Base-by-base conservation (phyloP, 305 asterid genomes). In the Fraxinus floribunda region DNA sequence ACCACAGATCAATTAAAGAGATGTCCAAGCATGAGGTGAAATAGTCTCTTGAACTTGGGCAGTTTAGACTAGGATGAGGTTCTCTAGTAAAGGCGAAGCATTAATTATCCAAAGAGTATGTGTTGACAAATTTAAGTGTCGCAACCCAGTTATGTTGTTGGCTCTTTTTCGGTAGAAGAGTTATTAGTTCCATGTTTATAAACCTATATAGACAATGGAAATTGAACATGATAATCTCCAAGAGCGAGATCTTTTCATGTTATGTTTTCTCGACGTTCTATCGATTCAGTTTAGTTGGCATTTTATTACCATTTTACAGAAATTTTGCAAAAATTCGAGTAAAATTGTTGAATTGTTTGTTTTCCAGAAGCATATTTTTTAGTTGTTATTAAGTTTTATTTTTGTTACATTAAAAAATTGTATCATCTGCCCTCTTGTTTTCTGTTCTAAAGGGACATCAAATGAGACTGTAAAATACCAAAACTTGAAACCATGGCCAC, bases 41-140 rank as follows among this genome's bases (percentile, higher is more conserved):
- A 66, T 57, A 79, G 66, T 78, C 60, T 30, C 77, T 78, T 80
- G 77, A 30, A 77, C 82, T 32, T 79, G 78, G 74, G 38, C 18
- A 68, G 22, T 71, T 75, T 83, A 87, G 89, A 79, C 83, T 84
- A 79, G 83, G 81, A 83, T 76, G 85, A 85, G 90, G 83, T 75
- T 85, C 81, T 82, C 81, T 82, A 62, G 78, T 41, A 78, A 55
- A 55, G 64, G 24, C 24, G 71, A 83, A 84, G 83, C 79, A 83
- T 81, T 81, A 75, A 83, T 38, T 86, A 55, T 55, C 64, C 24
- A 78, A 77, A 82, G 86, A 82, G 77, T 86, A 83, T 6, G 32
- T 29, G 32, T 29, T 29, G 32, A 29, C 32, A 62, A 80, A 70
- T 80, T 82, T 60, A 77, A 77, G 49, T 30, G n/a, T 49, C 64